Evolutionary conservation across 345 rosid species (phyloP).

Genomic region (Anastatica hierochuntica): DNA sequence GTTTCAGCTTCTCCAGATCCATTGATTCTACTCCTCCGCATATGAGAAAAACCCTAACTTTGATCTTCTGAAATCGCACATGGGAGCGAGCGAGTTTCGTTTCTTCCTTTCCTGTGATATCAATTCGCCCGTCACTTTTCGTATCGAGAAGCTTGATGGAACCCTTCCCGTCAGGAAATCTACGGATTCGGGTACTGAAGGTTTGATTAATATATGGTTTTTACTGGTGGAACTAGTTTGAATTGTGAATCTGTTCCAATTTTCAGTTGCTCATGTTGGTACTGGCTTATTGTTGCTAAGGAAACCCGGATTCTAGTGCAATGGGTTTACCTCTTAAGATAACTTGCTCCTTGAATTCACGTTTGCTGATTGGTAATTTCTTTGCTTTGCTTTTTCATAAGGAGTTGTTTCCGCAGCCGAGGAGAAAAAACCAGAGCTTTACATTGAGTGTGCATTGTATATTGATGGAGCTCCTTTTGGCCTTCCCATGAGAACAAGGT

Average conservation of each 20-base stretch:
- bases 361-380: neutral
- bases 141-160: slow-evolving; percentile 87
- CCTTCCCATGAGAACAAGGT: slow-evolving; percentile 90
- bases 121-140: slow-evolving; percentile 82
- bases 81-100: slow-evolving; percentile 86
- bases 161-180: slow-evolving; percentile 40
- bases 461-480: slow-evolving; percentile 92
- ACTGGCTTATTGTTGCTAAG: neutral
- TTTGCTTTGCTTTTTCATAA: slow-evolving; percentile 8
- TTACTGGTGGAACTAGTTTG: no score
- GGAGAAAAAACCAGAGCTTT: slow-evolving; percentile 65
- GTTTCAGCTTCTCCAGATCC: neutral
- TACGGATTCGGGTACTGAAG: slow-evolving; percentile 38
- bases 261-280: neutral
- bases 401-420: slow-evolving; percentile 40
- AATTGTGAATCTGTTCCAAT: no score
- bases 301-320: neutral
- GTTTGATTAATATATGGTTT: neutral
- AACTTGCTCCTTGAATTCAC: neutral
- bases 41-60: slow-evolving; percentile 14
- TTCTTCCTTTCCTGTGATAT: slow-evolving; percentile 94
- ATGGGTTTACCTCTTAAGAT: neutral
- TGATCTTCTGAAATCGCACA: slow-evolving; percentile 7
- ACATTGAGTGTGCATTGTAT: slow-evolving; percentile 69
- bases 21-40: neutral